Conservation (phyloP, 1,284 basidiomycete genomes). For the Microbotryum intermedium region DNA sequence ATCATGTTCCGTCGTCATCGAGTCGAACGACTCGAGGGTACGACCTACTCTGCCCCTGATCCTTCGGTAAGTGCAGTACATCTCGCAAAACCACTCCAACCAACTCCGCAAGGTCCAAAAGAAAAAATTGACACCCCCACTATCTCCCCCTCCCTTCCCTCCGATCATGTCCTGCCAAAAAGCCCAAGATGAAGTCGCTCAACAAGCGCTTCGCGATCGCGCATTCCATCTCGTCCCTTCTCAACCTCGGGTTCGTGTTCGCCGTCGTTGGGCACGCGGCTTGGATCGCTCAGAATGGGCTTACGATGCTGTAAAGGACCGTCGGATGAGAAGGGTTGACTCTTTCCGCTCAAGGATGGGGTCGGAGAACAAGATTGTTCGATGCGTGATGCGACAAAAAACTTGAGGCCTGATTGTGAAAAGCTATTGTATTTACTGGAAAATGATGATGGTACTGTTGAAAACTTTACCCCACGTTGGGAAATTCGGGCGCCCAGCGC, state of each 20-base stretch:
- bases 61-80: conserved; percentile 1
- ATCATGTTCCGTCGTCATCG: conserved; percentile 30
- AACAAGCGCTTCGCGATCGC: conserved; percentile 25
- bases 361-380: too few relatives aligned
- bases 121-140: too few relatives aligned
- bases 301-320: background rate
- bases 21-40: conserved; percentile 26
- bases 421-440: too few relatives aligned
- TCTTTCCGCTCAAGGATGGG: too few relatives aligned
- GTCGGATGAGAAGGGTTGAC: too few relatives aligned
- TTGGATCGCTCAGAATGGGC: conserved; percentile 5
- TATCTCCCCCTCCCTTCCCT: background rate
- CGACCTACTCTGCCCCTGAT: conserved; percentile 26
- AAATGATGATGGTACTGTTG: too few relatives aligned
- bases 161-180: background rate
- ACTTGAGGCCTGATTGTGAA: too few relatives aligned
- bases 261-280: conserved; percentile 10
- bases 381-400: too few relatives aligned
- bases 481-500: too few relatives aligned
- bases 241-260: conserved; percentile 25
- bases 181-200: conserved; percentile 24
- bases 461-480: too few relatives aligned
- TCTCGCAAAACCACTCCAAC: too few relatives aligned
- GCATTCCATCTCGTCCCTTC: conserved; percentile 27
- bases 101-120: too few relatives aligned